Evolutionary conservation across 495 filamentous ascomycete species (phyloP), one percentile per base, ranked within the genome.

Genomic region (Letharia lupina): DNA sequence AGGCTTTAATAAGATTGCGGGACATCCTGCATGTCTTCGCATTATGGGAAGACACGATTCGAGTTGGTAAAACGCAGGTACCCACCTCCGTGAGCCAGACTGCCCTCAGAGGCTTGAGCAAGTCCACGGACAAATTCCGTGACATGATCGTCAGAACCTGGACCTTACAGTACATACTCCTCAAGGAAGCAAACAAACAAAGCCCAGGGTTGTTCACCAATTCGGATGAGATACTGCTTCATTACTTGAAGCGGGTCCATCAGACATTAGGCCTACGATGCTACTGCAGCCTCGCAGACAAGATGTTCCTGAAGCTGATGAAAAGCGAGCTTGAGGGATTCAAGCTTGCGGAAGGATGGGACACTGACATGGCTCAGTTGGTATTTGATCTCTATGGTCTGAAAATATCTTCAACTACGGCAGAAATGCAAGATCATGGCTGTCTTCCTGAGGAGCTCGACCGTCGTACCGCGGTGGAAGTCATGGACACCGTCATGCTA

Each of bases 131-230:
- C 35, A 91, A 87, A 72, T 82, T 96, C 50, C 85, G 91, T 45
- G 93, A 97, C 65, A 90, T 96, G 83, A 89, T 96, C 68, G 87
- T 98, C 10, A 86, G 90, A 52, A 86, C 86, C 39, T 98, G 94
- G 92, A 87, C 88, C 13, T 75, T 97, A 41, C 84, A 89, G 64
- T 89, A 88, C 73, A 83, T 84, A 1, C 79, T 96, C 62, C 70
- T 96, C 20, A 88, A 89, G 68, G 88, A 93, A 70, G 88, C 83
- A 20, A 87, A 91, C 47, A 70, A 77, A 1, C 90, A 94, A 70
- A 87, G 88, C 64, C 72, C 74, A 20, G 80, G 84, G 16, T 61
- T 81, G 0, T 92, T 91, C 67, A 75, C 82, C 2, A 81, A 79
- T 40, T 81, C 85, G 0, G 79, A 86, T 62, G 89, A 88, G 62